A percentile compares a stretch with the other conserved stretches of the same genome.
Conservation (phyloP, 2,329 filamentous ascomycete genomes). For the Cercospora nicotianae region DNA sequence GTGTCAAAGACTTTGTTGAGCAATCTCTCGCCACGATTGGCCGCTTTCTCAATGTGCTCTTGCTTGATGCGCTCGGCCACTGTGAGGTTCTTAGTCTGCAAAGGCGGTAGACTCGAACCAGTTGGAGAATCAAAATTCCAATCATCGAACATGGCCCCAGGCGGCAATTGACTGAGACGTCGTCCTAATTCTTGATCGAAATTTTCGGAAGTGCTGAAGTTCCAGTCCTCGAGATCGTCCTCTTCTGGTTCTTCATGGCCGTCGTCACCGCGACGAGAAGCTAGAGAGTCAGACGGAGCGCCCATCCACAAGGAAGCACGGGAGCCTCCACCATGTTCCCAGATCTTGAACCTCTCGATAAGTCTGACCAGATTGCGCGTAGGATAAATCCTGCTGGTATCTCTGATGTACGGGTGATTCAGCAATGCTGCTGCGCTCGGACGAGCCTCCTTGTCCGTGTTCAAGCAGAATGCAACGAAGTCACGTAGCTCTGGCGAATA, state of each 20-base stretch:
- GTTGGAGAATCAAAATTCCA: constrained; percentile 26
- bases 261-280: constrained; percentile 29
- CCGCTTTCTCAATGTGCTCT: constrained; percentile 57
- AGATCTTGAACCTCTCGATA: constrained; percentile 70
- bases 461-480: constrained; percentile 71
- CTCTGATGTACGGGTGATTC: constrained; percentile 66
- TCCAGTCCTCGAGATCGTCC: constrained; percentile 55
- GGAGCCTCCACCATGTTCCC: constrained; percentile 72
- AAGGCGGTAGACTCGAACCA: constrained; percentile 26
- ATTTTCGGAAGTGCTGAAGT: constrained; percentile 63
- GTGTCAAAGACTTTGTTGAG: constrained; percentile 61
- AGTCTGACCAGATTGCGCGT: constrained; percentile 63
- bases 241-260: constrained; percentile 28
- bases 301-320: constrained; percentile 65
- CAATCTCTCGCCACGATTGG: constrained; percentile 57
- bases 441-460: constrained; percentile 66
- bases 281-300: constrained; percentile 43
- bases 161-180: constrained; percentile 38
- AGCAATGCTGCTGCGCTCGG: constrained; percentile 70
- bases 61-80: constrained; percentile 44
- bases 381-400: constrained; percentile 64
- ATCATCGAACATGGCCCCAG: constrained; percentile 25
- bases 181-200: constrained; percentile 51
- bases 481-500: constrained; percentile 69
- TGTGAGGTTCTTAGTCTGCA: constrained; percentile 24